Conservation (phyloP, 768 basidiomycete genomes). For the Auriscalpium orientale region DNA sequence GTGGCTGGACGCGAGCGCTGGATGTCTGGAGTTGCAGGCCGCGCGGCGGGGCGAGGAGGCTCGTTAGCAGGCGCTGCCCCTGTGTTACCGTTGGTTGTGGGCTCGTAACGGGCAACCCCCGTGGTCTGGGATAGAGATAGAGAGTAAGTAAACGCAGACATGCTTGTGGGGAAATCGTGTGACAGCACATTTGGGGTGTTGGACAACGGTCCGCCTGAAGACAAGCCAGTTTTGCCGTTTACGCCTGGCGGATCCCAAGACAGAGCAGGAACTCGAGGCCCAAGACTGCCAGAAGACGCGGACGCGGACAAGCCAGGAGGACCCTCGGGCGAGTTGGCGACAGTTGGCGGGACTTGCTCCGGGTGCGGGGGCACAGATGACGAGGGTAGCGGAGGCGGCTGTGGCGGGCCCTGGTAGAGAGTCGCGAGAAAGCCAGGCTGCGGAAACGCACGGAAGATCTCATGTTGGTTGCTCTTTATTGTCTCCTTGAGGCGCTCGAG, state of each 20-base stretch:
- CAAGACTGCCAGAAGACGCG: constrained; percentile 8
- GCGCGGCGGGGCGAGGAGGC: neutral
- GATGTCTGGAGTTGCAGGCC: constrained; percentile 7
- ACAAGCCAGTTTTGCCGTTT: neutral
- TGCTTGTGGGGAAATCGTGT: neutral
- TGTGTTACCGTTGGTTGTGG: neutral
- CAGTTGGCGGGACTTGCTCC: constrained; percentile 20
- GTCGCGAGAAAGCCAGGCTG: constrained; percentile 57
- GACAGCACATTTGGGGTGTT: neutral
- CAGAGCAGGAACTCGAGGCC: neutral
- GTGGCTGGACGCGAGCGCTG: neutral
- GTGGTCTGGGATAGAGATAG: neutral
- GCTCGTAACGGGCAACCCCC: neutral
- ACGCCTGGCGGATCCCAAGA: neutral
- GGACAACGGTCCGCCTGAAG: neutral
- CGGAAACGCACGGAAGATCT: constrained; percentile 59
- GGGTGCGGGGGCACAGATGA: constrained; percentile 28
- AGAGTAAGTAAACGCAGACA: neutral
- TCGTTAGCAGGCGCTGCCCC: neutral
- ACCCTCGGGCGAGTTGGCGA: constrained; percentile 3
- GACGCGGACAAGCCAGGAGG: constrained; percentile 13
- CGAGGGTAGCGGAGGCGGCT: constrained; percentile 4
- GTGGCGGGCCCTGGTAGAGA: constrained; percentile 52
- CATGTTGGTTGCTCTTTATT: constrained; percentile 68
- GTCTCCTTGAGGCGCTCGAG: constrained; percentile 67